Evolutionary conservation across 139 green algal genomes (phyloP), one percentile per base, ranked within the genome.

Genomic region (Haematococcus sp.): DNA sequence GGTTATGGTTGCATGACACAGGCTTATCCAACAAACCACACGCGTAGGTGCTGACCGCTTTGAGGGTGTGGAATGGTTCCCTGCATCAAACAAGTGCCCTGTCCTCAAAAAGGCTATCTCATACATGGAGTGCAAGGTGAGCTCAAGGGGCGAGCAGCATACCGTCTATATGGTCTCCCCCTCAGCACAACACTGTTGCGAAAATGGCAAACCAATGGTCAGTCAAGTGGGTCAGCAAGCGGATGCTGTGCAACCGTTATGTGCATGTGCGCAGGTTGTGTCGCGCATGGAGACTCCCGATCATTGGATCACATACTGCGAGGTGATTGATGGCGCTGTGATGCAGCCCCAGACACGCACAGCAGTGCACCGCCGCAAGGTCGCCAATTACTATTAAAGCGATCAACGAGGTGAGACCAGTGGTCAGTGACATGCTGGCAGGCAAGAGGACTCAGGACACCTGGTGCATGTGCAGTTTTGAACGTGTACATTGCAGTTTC

Each of bases 231-330:
- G n/a, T n/a, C n/a, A n/a, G n/a, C n/a, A n/a, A n/a, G n/a, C n/a
- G n/a, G n/a, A n/a, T n/a, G n/a, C n/a, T n/a, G n/a, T n/a, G n/a
- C n/a, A n/a, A 23, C 58, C 58, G 67, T 28, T 34, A 58, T 67
- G 5, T 25, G 23, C 59, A n/a, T n/a, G 19, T 17, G 17, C 55
- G 31, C 80, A 77, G 65, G 92, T 97, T 68, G 76, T 90, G 49
- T 91, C 81, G 11, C 90, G 95, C 51, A 84, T 99, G 93, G 95
- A 99, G 85, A 94, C 93, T 0, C 68, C 85, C 4, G 95, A 99
- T 80, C 95, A 99, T 81, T 98, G 93, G 93, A 82, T 99, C n/a
- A 90, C 90, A 4, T 99, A 99, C 61, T 89, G 86, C 19, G 78
- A 95, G 74, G 90, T 94, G 49, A 17, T 40, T 3, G 73, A 67